Base-by-base conservation (phyloP, 2,329 filamentous ascomycete genomes). In the Aspergillus transmontanensis region DNA sequence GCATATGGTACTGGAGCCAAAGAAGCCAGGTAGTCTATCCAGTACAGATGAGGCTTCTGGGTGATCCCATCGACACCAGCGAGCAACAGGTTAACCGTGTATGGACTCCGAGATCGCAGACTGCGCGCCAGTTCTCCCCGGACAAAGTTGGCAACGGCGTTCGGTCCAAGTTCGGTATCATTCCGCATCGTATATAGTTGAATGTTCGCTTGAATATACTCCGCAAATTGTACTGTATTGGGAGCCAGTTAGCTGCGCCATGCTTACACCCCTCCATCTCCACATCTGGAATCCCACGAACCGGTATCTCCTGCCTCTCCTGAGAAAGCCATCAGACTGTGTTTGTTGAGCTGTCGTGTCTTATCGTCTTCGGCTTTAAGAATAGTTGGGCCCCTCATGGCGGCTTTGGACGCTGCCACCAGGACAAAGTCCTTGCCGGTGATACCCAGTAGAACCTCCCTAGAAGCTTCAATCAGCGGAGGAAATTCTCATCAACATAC, bases 171-270 rank as follows among this genome's bases (percentile, higher is more conserved):
- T 75, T 97, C 93, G 76, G 91, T 91, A 80, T 93, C 91, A 79
- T 98, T 98, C 76, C 96, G 93, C 94, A 98, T 99, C 71, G 92
- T 93, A 84, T 99, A 99, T 76, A 99, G 90, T 82, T 97, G 93
- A 68, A 95, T 90, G 81, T 99, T 99, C 78, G 94, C 94, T 87
- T 98, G 94, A 79, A 99, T 96, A 83, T 94, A 99, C 83, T 99
- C 95, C 79, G 96, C 92, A 80, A 99, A 99, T 89, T 99, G 94
- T 67, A 98, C 94, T 97, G 63, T 19, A 64, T 30, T 28, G 34
- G 50, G 55, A 36, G 54, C 39, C 58, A 60, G 59, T 65, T 69
- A 65, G 70, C 67, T 58, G 58, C 23, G 41, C 28, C 41, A 50
- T 26, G 12, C 56, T 53, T 51, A 23, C 41, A 21, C 32, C 34